Evolutionary conservation across 352 stramenopile genomes (phyloP), one percentile per base, ranked within the genome.

Genomic region (Phytophthora uliginosa): DNA sequence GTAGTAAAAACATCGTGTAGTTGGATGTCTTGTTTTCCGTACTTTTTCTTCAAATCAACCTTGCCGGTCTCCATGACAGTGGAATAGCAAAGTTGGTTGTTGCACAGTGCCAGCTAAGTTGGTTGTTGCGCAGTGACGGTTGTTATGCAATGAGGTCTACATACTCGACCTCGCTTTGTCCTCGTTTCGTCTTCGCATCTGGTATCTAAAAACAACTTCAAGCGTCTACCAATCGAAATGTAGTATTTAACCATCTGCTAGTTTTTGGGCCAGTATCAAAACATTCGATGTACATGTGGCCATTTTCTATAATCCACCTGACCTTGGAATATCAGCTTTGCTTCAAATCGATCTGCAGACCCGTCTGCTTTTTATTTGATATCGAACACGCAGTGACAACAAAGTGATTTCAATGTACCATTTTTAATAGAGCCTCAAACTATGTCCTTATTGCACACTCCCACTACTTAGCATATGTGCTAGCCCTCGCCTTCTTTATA

Each of bases 1-100:
- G 36, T 48, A 6, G 26, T 3, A 62, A 69, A 57, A 12, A 69
- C 62, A 18, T 69, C 62, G 10, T 28, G 51, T 26, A 50, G 10
- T 0, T 52, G 26, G n/a, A 57, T 40, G 12, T 38, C 24, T 9
- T 38, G 36, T 7, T 40, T 4, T 8, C 61, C 51, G 20, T 33
- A 62, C n/a, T 51, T 47, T 9, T 18, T 12, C 17, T 33, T 10
- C 3, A 69, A 24, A 31, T 63, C 18, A 8, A 62, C 4, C 62
- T 51, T 69, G 2, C 62, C 13, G 4, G 38, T 1, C 28, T 57
- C 38, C 62, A 62, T 63, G 38, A 47, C 38, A 47, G 4, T 47
- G 4, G 38, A 7, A 8, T 13, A 47, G 38, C 15, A 15, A 47
- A 47, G 5, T 47, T 47, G 38, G 15, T n/a, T n/a, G 38, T 47